Percentiles rank a stretch among this genome's conserved stretches.
Evolutionary conservation across 129 eudicot species (phyloP).

Genomic region (sunflower (Helianthus annuus)): DNA sequence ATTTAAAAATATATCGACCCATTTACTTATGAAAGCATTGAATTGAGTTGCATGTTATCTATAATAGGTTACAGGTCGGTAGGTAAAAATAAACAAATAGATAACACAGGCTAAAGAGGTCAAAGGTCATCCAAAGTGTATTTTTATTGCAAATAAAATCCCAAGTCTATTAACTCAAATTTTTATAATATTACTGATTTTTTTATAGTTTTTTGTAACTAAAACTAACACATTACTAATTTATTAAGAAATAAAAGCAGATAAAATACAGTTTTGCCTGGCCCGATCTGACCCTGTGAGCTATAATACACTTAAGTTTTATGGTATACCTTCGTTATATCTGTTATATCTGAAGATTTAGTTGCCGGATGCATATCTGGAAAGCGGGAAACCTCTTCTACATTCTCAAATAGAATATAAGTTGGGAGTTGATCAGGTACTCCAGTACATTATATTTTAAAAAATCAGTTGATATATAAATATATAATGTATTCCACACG

Average conservation of each 20-base stretch:
- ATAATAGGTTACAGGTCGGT: no score
- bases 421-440: slow-evolving; percentile 72
- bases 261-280: neutral
- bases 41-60: no score
- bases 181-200: neutral
- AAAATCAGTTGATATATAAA: neutral
- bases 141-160: neutral
- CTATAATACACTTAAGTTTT: neutral
- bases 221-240: neutral
- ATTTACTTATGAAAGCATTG: slow-evolving; percentile 7
- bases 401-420: slow-evolving; percentile 70
- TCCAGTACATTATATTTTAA: slow-evolving; percentile 39
- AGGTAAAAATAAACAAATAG: no score
- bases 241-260: neutral
- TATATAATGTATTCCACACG: slow-evolving; percentile 7
- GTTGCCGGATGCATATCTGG: slow-evolving; percentile 52
- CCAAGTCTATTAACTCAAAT: neutral
- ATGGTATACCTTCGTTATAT: slow-evolving; percentile 68
- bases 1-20: neutral
- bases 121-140: neutral
- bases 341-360: slow-evolving; percentile 51
- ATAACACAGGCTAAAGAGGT: neutral
- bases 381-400: slow-evolving; percentile 61
- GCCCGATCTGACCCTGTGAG: neutral
- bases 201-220: neutral